phyloP scores from a whole-genome alignment of 2,329 filamentous ascomycete genomes.

The Arthrobotrys megalospora region DNA sequence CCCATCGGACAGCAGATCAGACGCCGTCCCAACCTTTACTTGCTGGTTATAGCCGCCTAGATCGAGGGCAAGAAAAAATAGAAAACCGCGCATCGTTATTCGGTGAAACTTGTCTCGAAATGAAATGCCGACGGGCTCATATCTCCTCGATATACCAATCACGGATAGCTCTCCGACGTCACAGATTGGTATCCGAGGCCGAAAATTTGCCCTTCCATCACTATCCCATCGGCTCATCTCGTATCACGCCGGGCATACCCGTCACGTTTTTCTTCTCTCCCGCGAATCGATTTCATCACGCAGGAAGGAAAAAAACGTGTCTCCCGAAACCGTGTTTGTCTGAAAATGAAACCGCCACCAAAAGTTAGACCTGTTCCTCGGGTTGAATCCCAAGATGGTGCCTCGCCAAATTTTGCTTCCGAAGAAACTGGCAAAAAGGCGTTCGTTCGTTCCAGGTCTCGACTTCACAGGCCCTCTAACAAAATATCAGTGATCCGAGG shows the following conservation, averaged over 20 bases:
- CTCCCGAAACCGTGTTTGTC: constrained; percentile 50
- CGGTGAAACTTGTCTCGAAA: constrained; percentile 52
- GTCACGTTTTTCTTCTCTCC: constrained; percentile 52
- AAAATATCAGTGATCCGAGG: constrained; percentile 51
- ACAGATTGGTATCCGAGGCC: constrained; percentile 43
- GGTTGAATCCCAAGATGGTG: constrained; percentile 27
- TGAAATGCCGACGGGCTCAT: constrained; percentile 56
- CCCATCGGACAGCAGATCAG: constrained; percentile 26
- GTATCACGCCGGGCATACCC: constrained; percentile 57
- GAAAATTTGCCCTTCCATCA: constrained; percentile 21
- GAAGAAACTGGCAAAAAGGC: constrained; percentile 21
- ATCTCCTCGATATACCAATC: constrained; percentile 58
- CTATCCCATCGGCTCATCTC: constrained; percentile 28
- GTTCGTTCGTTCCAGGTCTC: constrained; percentile 21
- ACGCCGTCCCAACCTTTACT: constrained; percentile 47
- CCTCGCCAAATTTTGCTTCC: constrained; percentile 52
- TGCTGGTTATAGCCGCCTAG: constrained; percentile 50
- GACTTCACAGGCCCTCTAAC: constrained; percentile 24
- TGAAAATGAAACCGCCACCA: constrained; percentile 60
- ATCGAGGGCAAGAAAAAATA: constrained; percentile 2
- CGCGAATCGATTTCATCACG: constrained; percentile 24
- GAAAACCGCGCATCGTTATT: constrained; percentile 21
- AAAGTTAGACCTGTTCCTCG: constrained; percentile 59
- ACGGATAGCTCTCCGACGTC: constrained; percentile 44
- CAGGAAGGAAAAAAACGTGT: constrained; percentile 41